phyloP scores from a whole-genome alignment of 2,329 filamentous ascomycete species.

The Trichophyton simii region DNA sequence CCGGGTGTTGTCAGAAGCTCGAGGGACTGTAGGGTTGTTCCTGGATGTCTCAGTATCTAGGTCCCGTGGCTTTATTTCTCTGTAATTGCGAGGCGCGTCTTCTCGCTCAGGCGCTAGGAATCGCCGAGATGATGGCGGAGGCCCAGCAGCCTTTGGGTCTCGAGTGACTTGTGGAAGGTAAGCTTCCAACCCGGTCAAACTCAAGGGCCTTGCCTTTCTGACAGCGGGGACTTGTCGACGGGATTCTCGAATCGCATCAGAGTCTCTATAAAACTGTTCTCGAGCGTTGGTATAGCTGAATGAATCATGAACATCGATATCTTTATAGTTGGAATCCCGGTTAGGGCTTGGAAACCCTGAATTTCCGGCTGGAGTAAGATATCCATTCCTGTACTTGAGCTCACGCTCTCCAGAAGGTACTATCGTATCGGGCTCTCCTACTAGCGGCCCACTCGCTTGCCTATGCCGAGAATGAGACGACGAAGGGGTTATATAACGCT shows the following conservation, averaged over 20 bases:
- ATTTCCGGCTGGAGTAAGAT: conserved; percentile 19
- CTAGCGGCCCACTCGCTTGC: neutral
- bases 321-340: conserved; percentile 17
- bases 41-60: neutral
- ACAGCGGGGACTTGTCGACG: conserved; percentile 11
- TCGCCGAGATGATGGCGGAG: neutral
- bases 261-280: conserved; percentile 37
- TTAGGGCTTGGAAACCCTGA: conserved; percentile 10
- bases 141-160: neutral
- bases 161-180: conserved; percentile 17
- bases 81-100: neutral
- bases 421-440: neutral
- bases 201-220: conserved; percentile 26
- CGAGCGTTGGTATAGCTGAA: conserved; percentile 38
- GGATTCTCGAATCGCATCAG: conserved; percentile 21
- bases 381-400: conserved; percentile 15
- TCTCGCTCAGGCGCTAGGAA: neutral
- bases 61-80: neutral
- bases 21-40: conserved; percentile 5
- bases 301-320: conserved; percentile 31
- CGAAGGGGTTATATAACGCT: conserved; percentile 25
- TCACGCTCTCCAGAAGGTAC: neutral
- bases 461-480: conserved; percentile 14
- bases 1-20: conserved; percentile 27
- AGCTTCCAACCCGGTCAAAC: conserved; percentile 29